A percentile compares a stretch with the other conserved stretches of the same genome.
Conservation (phyloP, 495 filamentous ascomycete species). For the Lasiosphaeria hispida region DNA sequence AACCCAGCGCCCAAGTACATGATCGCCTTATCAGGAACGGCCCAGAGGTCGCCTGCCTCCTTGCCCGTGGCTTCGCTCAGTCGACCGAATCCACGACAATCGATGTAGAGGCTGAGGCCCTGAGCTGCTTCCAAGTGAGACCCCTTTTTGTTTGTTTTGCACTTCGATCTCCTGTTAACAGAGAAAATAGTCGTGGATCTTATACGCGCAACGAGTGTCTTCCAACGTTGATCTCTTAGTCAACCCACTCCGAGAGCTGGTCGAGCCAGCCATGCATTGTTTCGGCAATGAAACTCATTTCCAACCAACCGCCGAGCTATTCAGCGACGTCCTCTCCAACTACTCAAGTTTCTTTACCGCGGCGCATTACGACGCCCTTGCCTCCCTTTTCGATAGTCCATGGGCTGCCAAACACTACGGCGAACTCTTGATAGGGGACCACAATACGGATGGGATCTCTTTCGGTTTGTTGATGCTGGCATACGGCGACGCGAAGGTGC, state of each 20-base stretch:
- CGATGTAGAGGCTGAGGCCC: conserved; percentile 46
- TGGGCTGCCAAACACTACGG: conserved; percentile 54
- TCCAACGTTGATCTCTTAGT: conserved; percentile 53
- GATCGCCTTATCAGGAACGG: conserved; percentile 50
- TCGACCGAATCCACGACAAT: conserved; percentile 21
- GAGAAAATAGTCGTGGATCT: conserved; percentile 61
- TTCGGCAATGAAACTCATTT: conserved; percentile 54
- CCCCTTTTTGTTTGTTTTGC: not conserved
- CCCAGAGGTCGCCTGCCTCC: conserved; percentile 47
- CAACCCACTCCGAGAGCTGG: conserved; percentile 54
- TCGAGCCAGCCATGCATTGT: conserved; percentile 54
- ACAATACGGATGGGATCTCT: conserved; percentile 61
- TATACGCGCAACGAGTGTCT: conserved; percentile 61
- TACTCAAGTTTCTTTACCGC: conserved; percentile 61
- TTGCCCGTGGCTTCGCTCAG: conserved; percentile 44
- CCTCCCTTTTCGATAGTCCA: conserved; percentile 54
- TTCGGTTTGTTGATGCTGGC: conserved; percentile 69
- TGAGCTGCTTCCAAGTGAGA: conserved; percentile 60
- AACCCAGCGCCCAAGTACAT: conserved; percentile 41
- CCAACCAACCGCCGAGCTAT: conserved; percentile 58
- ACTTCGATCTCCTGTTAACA: conserved; percentile 1
- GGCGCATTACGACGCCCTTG: conserved; percentile 53
- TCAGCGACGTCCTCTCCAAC: conserved; percentile 62
- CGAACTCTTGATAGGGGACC: conserved; percentile 51
- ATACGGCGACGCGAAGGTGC: conserved; percentile 60